Evolutionary conservation across 2,329 filamentous ascomycete species (phyloP).

Genomic region (Colletotrichum shisoi): DNA sequence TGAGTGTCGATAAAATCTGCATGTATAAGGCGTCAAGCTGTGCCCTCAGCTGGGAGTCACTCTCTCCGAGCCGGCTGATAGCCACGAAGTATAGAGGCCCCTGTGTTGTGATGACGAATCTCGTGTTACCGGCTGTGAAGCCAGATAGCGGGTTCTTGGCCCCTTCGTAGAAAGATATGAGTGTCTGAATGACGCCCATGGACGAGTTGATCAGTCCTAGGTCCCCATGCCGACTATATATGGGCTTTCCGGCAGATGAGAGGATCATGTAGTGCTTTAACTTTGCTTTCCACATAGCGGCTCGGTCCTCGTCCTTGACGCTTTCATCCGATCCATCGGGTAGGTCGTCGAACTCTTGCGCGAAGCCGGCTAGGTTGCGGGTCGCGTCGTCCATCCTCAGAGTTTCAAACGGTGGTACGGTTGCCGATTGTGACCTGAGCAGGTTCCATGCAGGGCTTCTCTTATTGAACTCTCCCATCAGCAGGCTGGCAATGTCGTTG

Average conservation of each 20-base stretch:
- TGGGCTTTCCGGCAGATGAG: conserved; percentile 94
- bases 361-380: conserved; percentile 71
- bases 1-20: conserved; percentile 96
- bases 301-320: conserved; percentile 63
- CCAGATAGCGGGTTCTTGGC: conserved; percentile 78
- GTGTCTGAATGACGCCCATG: conserved; percentile 94
- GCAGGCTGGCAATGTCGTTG: conserved; percentile 81
- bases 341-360: conserved; percentile 79
- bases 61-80: conserved; percentile 91
- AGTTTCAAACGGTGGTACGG: conserved; percentile 68
- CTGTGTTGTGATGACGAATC: conserved; percentile 85
- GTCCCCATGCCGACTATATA: conserved; percentile 95
- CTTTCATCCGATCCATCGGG: conserved; percentile 60
- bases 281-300: conserved; percentile 86
- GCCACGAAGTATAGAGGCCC: conserved; percentile 92
- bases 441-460: conserved; percentile 74
- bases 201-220: conserved; percentile 89
- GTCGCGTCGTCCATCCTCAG: conserved; percentile 53
- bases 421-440: conserved; percentile 68
- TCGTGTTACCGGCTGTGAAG: conserved; percentile 85
- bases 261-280: conserved; percentile 97
- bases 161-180: conserved; percentile 94
- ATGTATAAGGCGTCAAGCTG: conserved; percentile 96
- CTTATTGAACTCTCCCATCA: conserved; percentile 73
- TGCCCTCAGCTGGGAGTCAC: conserved; percentile 82